Evolutionary conservation across 2,329 filamentous ascomycete species (phyloP), one percentile per base, ranked within the genome.

Genomic region (Drechslerella stenobrocha): DNA sequence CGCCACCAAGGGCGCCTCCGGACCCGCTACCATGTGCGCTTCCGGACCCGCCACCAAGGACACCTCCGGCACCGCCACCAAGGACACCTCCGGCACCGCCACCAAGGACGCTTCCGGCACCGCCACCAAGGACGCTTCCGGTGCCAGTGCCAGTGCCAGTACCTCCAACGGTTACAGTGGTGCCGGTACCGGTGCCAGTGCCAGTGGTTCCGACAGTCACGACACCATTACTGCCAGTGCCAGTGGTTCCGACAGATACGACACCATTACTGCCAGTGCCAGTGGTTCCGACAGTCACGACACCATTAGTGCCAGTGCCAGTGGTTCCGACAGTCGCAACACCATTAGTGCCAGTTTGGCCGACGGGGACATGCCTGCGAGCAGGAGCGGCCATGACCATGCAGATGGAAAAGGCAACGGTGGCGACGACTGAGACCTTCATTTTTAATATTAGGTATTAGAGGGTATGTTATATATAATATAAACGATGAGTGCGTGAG

Each of bases 401-500:
- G 11, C 53, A 22, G 26, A 45, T 15, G 28, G 24, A 15, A 13
- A 30, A 18, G 28, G 47, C 56, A n/a, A 67, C 3, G 45, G 20
- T 55, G 22, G 55, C 35, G 44, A 67, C 45, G 23, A 45, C 35
- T 50, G 55, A 67, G 44, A 67, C 55, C 47, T 67, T 67, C 52
- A 60, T 67, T 46, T 53, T 60, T 26, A 44, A 50, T 24, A 20
- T 44, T 13, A 3, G 35, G 23, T 53, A 55, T 52, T 59, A 53
- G 30, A 59, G 20, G 8, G 6, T 47, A 8, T 47, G 32, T 48
- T 52, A 52, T 57, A 40, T 37, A 40, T n/a, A 13, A 55, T 20
- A 50, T 18, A 51, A 44, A 40, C 48, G 34, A 45, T 42, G 53
- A 52, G 44, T 2, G 52, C 47, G 18, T 48, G 47, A 52, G n/a